A percentile compares a stretch with the other conserved stretches of the same genome.
phyloP scores from a whole-genome alignment of 2,329 filamentous ascomycete species.

The Pyricularia sp. region DNA sequence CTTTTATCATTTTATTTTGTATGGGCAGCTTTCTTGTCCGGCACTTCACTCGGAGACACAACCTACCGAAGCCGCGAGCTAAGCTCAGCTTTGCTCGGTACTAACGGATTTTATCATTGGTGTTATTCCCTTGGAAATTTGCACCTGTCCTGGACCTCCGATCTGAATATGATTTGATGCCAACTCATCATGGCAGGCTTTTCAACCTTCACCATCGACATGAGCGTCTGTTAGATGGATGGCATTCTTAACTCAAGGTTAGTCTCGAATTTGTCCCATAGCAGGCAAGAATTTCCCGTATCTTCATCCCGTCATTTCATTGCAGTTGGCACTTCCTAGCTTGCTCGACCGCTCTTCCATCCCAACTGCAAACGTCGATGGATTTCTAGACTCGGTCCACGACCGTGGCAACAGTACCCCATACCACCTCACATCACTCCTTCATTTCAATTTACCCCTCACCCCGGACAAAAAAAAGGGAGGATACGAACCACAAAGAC shows the following conservation, averaged over 20 bases:
- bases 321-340: neutral
- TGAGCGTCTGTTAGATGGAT: too few relatives aligned
- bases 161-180: too few relatives aligned
- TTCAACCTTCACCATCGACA: too few relatives aligned
- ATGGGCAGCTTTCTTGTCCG: neutral
- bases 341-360: neutral
- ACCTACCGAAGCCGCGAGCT: neutral
- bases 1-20: neutral
- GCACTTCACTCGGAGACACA: neutral
- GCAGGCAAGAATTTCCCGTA: neutral
- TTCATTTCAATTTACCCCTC: constrained; percentile 2
- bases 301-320: neutral
- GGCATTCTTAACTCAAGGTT: neutral
- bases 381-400: neutral
- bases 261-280: neutral
- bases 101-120: too few relatives aligned
- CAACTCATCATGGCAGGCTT: too few relatives aligned
- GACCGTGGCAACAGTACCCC: neutral
- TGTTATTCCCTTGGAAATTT: neutral
- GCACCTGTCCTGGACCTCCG: neutral
- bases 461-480: neutral
- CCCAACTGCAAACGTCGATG: neutral
- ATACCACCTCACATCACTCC: neutral
- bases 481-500: neutral
- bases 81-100: neutral